Evolutionary conservation across 108 stramenopile species (phyloP).

Genomic region (Nannochloropsis gaditana): DNA sequence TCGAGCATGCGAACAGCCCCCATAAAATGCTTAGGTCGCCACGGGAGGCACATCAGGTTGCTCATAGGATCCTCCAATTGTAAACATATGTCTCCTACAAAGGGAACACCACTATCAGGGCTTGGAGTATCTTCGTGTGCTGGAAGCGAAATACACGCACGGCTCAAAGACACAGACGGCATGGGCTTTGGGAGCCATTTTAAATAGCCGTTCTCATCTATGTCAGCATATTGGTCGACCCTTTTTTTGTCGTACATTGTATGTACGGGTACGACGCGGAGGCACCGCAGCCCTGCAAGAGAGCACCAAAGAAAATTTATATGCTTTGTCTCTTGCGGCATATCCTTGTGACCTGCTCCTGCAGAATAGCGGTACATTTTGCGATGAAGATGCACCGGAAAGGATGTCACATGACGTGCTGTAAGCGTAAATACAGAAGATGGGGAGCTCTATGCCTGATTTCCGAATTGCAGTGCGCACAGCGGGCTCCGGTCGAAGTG

Average conservation of each 20-base stretch:
- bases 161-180: background rate
- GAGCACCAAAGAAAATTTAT: background rate
- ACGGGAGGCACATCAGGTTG: background rate
- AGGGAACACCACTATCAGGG: background rate
- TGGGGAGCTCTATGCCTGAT: no score
- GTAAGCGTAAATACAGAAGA: no score
- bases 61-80: background rate
- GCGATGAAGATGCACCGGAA: no score
- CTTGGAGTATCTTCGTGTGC: background rate
- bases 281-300: slow-evolving; percentile 15
- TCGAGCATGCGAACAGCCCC: background rate
- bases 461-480: no score
- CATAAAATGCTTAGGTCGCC: slow-evolving; percentile 5
- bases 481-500: no score
- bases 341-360: no score
- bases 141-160: background rate
- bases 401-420: no score
- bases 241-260: background rate
- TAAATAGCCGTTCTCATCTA: background rate
- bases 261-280: background rate
- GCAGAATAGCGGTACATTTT: no score
- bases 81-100: slow-evolving; percentile 15
- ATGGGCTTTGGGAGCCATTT: background rate
- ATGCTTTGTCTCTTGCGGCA: background rate
- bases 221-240: background rate